Conservation (phyloP, 129 eudicot genomes). For the Heracleum sosnowskyi region DNA sequence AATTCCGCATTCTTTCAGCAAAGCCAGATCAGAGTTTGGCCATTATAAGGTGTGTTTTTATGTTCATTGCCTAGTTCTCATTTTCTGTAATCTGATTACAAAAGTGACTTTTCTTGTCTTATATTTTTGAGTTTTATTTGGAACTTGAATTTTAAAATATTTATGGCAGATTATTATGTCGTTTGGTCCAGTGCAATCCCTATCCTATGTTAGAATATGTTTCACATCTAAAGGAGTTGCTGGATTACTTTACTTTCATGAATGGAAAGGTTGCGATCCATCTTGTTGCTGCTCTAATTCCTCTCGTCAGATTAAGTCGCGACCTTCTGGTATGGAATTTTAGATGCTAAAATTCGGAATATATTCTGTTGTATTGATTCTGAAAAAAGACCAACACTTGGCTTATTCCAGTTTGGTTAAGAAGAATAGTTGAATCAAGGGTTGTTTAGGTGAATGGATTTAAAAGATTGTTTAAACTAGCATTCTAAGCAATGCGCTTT, state of each 20-base stretch:
- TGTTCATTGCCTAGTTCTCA: background rate
- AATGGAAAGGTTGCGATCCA: conserved; percentile 45
- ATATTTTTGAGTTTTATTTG: background rate
- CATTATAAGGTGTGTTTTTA: conserved; percentile 38
- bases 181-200: conserved; percentile 45
- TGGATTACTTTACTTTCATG: conserved; percentile 68
- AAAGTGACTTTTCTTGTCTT: background rate
- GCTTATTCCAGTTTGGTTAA: background rate
- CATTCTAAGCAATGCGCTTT: background rate
- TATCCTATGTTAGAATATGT: conserved; percentile 56
- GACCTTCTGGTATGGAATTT: conserved; percentile 57
- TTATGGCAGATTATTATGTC: conserved; percentile 41
- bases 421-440: background rate
- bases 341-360: background rate
- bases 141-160: background rate
- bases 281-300: conserved; percentile 45
- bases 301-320: conserved; percentile 55
- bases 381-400: background rate
- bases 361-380: background rate
- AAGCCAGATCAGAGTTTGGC: conserved; percentile 57
- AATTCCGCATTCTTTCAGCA: conserved; percentile 55
- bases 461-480: background rate
- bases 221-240: conserved; percentile 66
- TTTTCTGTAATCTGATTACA: background rate
- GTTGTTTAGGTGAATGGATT: background rate